Conservation (phyloP, 2,329 filamentous ascomycete species). For the Grosmannia clavigera region DNA sequence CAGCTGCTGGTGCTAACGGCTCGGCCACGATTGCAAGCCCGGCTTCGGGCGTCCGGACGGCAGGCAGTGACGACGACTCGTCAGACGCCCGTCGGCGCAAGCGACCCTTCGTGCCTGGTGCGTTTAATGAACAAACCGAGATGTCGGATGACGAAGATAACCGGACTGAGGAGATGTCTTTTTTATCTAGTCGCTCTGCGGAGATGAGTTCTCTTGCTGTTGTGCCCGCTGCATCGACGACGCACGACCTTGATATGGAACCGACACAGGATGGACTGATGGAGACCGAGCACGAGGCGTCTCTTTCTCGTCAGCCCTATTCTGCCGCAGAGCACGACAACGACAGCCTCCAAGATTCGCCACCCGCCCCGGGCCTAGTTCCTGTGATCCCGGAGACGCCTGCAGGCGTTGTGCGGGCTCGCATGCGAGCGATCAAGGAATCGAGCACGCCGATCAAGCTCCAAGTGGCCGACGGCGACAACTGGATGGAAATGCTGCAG, state of each 20-base stretch:
- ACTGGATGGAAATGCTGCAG: conserved; percentile 89
- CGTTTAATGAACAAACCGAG: conserved; percentile 61
- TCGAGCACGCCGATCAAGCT: conserved; percentile 45
- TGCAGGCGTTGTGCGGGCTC: conserved; percentile 49
- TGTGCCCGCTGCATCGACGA: conserved; percentile 32
- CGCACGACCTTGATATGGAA: conserved; percentile 57
- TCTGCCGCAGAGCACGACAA: conserved; percentile 57
- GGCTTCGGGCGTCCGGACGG: conserved; percentile 14
- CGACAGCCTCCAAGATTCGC: conserved; percentile 29
- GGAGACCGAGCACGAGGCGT: conserved; percentile 62
- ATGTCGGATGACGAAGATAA: conserved; percentile 45
- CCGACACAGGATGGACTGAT: conserved; percentile 62
- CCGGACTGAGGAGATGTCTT: conserved; percentile 50
- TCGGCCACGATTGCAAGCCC: conserved; percentile 14
- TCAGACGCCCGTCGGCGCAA: conserved; percentile 39
- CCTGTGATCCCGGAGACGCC: conserved; percentile 38
- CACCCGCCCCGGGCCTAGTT: conserved; percentile 32
- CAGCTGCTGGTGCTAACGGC: conserved; percentile 17
- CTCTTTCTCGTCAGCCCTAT: conserved; percentile 62
- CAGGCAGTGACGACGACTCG: conserved; percentile 33
- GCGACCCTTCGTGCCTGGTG: conserved; percentile 54
- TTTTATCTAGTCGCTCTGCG: conserved; percentile 88
- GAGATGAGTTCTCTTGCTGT: conserved; percentile 54
- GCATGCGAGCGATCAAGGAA: conserved; percentile 51
- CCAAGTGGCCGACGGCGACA: conserved; percentile 57